Evolutionary conservation across 805 yeast species (phyloP).

Genomic region (Candida koratica): DNA sequence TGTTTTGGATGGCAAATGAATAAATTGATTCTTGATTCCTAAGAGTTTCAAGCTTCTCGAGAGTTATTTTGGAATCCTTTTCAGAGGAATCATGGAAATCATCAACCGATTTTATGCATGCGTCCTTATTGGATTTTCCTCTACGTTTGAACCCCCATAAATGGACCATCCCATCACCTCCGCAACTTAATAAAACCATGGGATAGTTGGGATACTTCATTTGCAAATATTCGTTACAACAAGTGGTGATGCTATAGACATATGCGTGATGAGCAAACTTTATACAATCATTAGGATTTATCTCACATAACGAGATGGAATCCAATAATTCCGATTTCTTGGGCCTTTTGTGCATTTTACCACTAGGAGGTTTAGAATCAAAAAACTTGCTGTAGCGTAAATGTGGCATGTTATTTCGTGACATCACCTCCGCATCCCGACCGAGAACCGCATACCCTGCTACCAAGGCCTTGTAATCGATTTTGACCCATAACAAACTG

Average conservation of each 20-base stretch:
- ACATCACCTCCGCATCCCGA: constrained; percentile 4
- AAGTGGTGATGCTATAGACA: constrained; percentile 62
- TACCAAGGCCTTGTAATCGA: constrained; percentile 8
- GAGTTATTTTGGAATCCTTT: constrained; percentile 1
- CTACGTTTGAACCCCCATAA: no score
- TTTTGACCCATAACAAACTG: constrained; percentile 67
- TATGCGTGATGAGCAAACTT: constrained; percentile 91
- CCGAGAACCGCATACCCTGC: not conserved
- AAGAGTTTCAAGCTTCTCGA: constrained; percentile 32
- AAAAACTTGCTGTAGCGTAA: constrained; percentile 78
- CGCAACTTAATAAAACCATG: constrained; percentile 47
- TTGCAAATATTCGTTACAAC: constrained; percentile 19
- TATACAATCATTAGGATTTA: constrained; percentile 60
- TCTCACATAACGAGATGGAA: constrained; percentile 47
- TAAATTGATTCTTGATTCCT: constrained; percentile 69
- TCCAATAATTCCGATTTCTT: constrained; percentile 10
- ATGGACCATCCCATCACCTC: constrained; percentile 89
- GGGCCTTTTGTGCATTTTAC: constrained; percentile 35
- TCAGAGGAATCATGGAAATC: not conserved
- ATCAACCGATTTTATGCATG: not conserved
- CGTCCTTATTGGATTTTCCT: no score
- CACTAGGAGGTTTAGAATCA: constrained; percentile 86
- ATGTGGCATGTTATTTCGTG: constrained; percentile 38
- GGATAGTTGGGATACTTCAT: constrained; percentile 17
- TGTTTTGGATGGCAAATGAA: constrained; percentile 59